Evolutionary conservation across 2,329 filamentous ascomycete genomes (phyloP), one percentile per base, ranked within the genome.

Genomic region (Scleromitrula shiraiana): DNA sequence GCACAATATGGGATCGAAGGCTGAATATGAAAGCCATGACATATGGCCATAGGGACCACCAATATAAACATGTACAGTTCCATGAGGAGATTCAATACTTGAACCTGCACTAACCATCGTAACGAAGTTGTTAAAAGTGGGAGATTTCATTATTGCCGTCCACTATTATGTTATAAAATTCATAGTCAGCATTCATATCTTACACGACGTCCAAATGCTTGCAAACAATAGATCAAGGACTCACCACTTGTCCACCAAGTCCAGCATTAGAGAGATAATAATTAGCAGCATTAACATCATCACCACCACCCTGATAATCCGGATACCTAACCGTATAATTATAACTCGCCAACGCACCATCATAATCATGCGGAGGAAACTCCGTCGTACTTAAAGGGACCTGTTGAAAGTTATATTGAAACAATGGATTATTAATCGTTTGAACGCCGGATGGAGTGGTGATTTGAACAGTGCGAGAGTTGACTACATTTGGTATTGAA

Each of bases 391-490:
- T 61, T 60, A 50, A 58, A 55, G 56, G 59, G 19, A 53, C 52
- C 2, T 40, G 42, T 9, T 72, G 72, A 62, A 76, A 80, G 2
- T 55, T 63, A 61, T 73, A 82, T 47, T 67, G 70, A 53, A 69
- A 70, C 0, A 81, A 62, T 3, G 78, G 77, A 57, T 80, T 81
- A 32, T 63, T 60, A 24, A 78, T 50, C 27, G 55, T 17, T 15
- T 23, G 37, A 5, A 35, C 12, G 19, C 59, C 58, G 27, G 45
- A 24, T 12, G 53, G 46, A 3, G 52, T 65, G 5, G 59, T 62
- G 23, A 67, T 60, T 14, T 56, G 53, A 5, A 70, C 52, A 2
- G 59, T 62, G 23, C 35, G 54, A 17, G 43, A 67, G 23, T 45
- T 60, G 14, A 59, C 50, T 4, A 60, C 67, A 19, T 64, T 59